phyloP scores from a whole-genome alignment of 2,329 filamentous ascomycete species.

The Ceratocystis eucalypticola region DNA sequence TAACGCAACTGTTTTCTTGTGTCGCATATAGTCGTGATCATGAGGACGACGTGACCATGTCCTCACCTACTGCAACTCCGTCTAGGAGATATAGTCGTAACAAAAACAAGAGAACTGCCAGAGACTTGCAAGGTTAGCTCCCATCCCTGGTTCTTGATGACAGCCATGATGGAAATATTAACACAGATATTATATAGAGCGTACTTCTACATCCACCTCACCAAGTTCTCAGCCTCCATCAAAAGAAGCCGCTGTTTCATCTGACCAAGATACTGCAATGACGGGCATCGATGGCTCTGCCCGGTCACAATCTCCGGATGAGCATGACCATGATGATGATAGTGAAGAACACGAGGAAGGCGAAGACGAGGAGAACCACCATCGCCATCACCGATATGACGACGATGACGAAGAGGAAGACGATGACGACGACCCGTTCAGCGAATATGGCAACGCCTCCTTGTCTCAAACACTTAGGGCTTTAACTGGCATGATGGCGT shows the following conservation, averaged over 20 bases:
- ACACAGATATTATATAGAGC: background rate
- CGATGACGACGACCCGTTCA: slow-evolving; percentile 52
- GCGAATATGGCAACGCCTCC: slow-evolving; percentile 42
- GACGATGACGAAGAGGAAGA: slow-evolving; percentile 49
- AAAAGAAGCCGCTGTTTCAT: slow-evolving; percentile 39
- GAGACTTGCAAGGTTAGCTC: slow-evolving; percentile 11
- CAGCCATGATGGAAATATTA: background rate
- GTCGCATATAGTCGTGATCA: slow-evolving; percentile 12
- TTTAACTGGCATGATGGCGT: slow-evolving; percentile 73
- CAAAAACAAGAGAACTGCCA: slow-evolving; percentile 18
- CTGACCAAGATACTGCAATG: slow-evolving; percentile 56
- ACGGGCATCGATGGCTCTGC: slow-evolving; percentile 49
- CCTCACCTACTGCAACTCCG: slow-evolving; percentile 12
- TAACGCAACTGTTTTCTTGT: background rate
- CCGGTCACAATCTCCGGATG: slow-evolving; percentile 31
- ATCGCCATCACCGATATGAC: slow-evolving; percentile 26
- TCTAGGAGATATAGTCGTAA: slow-evolving; percentile 20
- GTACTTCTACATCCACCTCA: slow-evolving; percentile 19
- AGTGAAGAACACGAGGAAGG: slow-evolving; percentile 10
- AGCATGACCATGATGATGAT: slow-evolving; percentile 22
- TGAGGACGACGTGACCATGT: slow-evolving; percentile 25
- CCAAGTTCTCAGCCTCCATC: slow-evolving; percentile 34
- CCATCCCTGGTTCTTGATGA: background rate
- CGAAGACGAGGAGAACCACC: slow-evolving; percentile 19
- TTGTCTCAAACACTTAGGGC: slow-evolving; percentile 73